Conservation (phyloP, 2,329 filamentous ascomycete species). For the Rhynchosporium graminicola region DNA sequence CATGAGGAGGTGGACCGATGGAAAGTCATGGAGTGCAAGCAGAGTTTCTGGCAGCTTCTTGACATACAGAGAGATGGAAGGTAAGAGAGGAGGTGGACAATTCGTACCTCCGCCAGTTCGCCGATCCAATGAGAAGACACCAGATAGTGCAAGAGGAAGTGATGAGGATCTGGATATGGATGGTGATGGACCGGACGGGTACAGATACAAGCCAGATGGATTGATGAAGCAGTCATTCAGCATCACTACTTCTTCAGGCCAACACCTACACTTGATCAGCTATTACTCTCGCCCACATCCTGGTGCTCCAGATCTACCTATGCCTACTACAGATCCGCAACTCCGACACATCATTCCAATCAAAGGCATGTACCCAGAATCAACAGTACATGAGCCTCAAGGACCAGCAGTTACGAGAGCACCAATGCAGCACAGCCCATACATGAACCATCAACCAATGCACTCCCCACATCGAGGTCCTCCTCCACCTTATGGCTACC, state of each 20-base stretch:
- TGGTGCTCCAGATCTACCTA: conserved; percentile 69
- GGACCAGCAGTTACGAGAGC: conserved; percentile 79
- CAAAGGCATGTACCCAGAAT: conserved; percentile 97
- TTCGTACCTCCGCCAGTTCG: conserved; percentile 61
- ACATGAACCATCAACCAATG: conserved; percentile 45
- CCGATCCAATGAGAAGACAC: conserved; percentile 70
- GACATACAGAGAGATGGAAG: conserved; percentile 98
- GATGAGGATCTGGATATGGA: conserved; percentile 77
- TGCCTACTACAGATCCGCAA: conserved; percentile 78
- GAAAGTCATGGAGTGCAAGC: conserved; percentile 98
- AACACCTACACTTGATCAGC: conserved; percentile 95
- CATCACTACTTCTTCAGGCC: conserved; percentile 86
- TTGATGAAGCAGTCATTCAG: conserved; percentile 99
- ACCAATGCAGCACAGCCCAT: conserved; percentile 58
- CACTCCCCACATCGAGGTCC: conserved; percentile 42
- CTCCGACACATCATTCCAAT: conserved; percentile 81
- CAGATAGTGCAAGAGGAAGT: conserved; percentile 77
- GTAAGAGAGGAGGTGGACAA: conserved; percentile 80
- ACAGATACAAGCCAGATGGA: conserved; percentile 92
- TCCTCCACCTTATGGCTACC: conserved; percentile 44
- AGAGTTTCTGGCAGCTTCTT: conserved; percentile 96
- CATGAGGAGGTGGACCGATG: conserved; percentile 98
- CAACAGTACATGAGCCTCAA: conserved; percentile 83
- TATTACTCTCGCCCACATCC: conserved; percentile 87
- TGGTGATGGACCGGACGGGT: conserved; percentile 79